Evolutionary conservation across 306 rosid genomes (phyloP).

Genomic region (Mimosa bimucronata): DNA sequence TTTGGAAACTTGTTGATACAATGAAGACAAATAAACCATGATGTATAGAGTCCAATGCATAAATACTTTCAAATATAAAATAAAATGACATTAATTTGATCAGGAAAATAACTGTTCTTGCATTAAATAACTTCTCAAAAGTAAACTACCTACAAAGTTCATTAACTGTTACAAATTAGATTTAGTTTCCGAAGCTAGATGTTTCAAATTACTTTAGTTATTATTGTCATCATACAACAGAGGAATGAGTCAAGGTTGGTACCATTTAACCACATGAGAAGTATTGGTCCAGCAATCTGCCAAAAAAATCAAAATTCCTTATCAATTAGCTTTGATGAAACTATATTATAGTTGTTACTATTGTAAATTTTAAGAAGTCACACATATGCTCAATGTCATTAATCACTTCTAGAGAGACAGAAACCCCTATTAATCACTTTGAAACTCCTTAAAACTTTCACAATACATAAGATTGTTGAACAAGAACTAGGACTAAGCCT

Average conservation of each 20-base stretch:
- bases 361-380: constrained; percentile 4
- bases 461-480: not conserved
- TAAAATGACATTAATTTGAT: not conserved
- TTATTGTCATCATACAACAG: constrained; percentile 1
- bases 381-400: not conserved
- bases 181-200: constrained; percentile 33
- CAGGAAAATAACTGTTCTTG: not conserved
- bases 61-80: not conserved
- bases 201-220: constrained; percentile 9
- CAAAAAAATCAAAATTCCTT: constrained; percentile 43
- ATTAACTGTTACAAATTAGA: not conserved
- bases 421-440: not conserved
- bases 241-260: constrained; percentile 32
- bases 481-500: not conserved
- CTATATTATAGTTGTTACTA: constrained; percentile 4
- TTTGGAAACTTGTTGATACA: not conserved
- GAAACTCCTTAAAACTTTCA: not conserved
- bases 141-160: not conserved
- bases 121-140: not conserved
- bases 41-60: not conserved
- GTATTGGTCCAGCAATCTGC: constrained; percentile 92
- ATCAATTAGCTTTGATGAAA: constrained; percentile 32
- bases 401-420: not conserved
- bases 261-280: constrained; percentile 71
- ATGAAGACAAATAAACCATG: not conserved